Evolutionary conservation across 2,329 filamentous ascomycete species (phyloP).

Genomic region (Harringtonia aguacate): DNA sequence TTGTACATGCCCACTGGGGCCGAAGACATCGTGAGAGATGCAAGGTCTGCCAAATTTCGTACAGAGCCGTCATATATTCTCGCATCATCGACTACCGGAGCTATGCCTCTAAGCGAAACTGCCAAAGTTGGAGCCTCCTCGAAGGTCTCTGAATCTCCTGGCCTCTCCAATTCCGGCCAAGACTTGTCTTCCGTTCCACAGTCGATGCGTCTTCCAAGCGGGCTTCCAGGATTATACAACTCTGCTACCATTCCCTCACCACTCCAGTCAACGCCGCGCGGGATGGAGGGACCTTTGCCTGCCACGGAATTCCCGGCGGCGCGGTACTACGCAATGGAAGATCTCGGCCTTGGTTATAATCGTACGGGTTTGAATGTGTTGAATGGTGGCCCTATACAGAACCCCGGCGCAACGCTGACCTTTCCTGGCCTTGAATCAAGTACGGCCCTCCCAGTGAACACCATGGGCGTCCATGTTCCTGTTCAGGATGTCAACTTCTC

Average conservation of each 20-base stretch:
- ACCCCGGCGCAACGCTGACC: too few relatives aligned
- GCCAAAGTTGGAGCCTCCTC: not conserved
- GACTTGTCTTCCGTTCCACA: not conserved
- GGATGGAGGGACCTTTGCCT: not conserved
- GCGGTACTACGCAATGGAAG: not conserved
- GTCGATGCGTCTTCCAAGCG: not conserved
- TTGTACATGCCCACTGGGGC: too few relatives aligned
- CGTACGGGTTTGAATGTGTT: not conserved
- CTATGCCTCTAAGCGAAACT: too few relatives aligned
- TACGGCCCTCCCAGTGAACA: too few relatives aligned
- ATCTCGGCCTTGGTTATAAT: too few relatives aligned
- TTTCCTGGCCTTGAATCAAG: too few relatives aligned
- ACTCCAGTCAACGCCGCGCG: not conserved
- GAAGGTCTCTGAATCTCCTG: not conserved
- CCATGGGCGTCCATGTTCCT: too few relatives aligned
- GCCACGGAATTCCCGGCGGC: constrained; percentile 1
- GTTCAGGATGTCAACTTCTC: too few relatives aligned
- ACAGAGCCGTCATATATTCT: too few relatives aligned
- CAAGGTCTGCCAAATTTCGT: too few relatives aligned
- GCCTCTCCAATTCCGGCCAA: not conserved
- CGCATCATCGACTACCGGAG: too few relatives aligned
- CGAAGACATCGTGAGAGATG: too few relatives aligned
- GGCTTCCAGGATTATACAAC: not conserved
- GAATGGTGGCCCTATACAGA: not conserved
- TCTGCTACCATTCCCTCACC: not conserved